A percentile compares a stretch with the other conserved stretches of the same genome.
Evolutionary conservation across 2,329 filamentous ascomycete genomes (phyloP).

Genomic region (Cladosporium halotolerans): DNA sequence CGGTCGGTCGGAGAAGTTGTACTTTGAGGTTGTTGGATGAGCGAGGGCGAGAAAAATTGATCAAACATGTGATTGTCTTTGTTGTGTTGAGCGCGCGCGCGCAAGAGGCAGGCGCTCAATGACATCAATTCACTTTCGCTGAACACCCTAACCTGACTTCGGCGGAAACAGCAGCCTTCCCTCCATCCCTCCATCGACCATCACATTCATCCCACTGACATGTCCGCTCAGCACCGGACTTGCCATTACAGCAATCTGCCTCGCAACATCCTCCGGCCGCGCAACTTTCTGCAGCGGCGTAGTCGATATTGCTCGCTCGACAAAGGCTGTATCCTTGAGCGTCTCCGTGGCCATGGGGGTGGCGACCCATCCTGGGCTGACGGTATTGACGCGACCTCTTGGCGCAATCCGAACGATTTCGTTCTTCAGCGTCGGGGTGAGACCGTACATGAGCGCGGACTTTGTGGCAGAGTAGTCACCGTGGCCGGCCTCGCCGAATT

Average conservation of each 20-base stretch:
- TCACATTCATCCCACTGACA: slow-evolving; percentile 24
- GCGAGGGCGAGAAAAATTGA: too few relatives aligned
- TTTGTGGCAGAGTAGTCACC: slow-evolving; percentile 27
- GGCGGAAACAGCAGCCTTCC: slow-evolving; percentile 22
- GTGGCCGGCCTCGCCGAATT: slow-evolving; percentile 28
- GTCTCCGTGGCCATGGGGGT: slow-evolving; percentile 23
- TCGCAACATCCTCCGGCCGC: slow-evolving; percentile 22
- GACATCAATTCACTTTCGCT: too few relatives aligned
- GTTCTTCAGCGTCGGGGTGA: slow-evolving; percentile 28
- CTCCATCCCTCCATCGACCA: slow-evolving; percentile 27
- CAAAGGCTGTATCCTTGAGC: slow-evolving; percentile 24
- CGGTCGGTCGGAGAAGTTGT: too few relatives aligned
- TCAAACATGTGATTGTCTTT: too few relatives aligned
- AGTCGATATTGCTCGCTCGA: slow-evolving; percentile 26
- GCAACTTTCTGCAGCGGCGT: slow-evolving; percentile 28
- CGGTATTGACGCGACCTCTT: slow-evolving; percentile 22
- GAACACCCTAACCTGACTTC: background rate
- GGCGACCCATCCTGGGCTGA: slow-evolving; percentile 26
- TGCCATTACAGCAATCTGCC: slow-evolving; percentile 25
- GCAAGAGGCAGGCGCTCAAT: too few relatives aligned
- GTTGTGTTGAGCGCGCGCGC: too few relatives aligned
- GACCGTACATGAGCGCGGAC: slow-evolving; percentile 27
- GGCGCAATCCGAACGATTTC: slow-evolving; percentile 28
- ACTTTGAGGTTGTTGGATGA: too few relatives aligned
- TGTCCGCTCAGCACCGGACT: slow-evolving; percentile 24